Conservation (phyloP, 2,329 filamentous ascomycete species). For the Esteya vermicola region DNA sequence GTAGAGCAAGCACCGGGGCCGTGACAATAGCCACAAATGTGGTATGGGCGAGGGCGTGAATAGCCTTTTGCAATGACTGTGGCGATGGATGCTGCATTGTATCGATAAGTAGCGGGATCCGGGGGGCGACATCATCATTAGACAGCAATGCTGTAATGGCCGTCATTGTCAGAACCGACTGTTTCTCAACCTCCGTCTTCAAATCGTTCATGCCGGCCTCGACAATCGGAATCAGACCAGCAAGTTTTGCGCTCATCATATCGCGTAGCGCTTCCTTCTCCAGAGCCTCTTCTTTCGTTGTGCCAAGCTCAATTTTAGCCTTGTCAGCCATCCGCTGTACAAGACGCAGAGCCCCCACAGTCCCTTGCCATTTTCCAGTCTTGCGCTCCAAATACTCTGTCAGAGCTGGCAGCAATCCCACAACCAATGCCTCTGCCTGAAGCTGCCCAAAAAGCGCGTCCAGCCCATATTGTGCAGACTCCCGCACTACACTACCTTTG, state of each 20-base stretch:
- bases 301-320: constrained; percentile 69
- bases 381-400: constrained; percentile 63
- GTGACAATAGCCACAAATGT: constrained; percentile 98
- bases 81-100: constrained; percentile 90
- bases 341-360: constrained; percentile 70
- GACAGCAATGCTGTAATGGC: constrained; percentile 78
- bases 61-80: constrained; percentile 83
- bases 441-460: constrained; percentile 75
- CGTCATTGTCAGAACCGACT: constrained; percentile 84
- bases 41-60: constrained; percentile 90
- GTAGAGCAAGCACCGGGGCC: constrained; percentile 82
- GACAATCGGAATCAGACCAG: constrained; percentile 77
- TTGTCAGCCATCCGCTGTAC: constrained; percentile 92
- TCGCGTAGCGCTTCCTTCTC: constrained; percentile 85
- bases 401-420: constrained; percentile 67
- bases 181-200: constrained; percentile 77
- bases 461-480: constrained; percentile 86
- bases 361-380: constrained; percentile 94
- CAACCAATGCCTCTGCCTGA: constrained; percentile 67
- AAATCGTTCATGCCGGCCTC: constrained; percentile 94
- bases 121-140: constrained; percentile 90
- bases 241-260: constrained; percentile 77
- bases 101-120: constrained; percentile 83
- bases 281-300: constrained; percentile 65
- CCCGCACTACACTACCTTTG: constrained; percentile 76